These are phyloP conservation scores for Halophytophthora polymorphica DNA, from an alignment of 352 stramenopile genomes.

Conservation along the genomic window DNA sequence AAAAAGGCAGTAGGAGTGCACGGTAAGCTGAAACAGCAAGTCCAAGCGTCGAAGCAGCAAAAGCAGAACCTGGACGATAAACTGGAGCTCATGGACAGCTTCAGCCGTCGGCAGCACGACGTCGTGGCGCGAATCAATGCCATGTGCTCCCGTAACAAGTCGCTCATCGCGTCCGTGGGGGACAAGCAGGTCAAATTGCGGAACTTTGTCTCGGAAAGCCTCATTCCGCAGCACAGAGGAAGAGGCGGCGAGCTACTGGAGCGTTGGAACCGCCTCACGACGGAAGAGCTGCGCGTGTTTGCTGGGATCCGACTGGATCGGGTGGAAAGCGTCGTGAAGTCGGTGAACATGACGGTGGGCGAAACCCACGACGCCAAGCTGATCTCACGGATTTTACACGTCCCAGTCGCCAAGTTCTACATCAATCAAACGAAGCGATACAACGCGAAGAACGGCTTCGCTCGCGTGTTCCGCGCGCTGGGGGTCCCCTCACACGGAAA, in stretches of 20 bases:
- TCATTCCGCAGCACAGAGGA: constrained; percentile 5
- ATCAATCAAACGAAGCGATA: constrained; percentile 28
- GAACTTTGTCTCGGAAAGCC: constrained; percentile 5
- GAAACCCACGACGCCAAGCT: neutral
- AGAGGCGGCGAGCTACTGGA: constrained; percentile 9
- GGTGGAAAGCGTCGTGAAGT: constrained; percentile 16
- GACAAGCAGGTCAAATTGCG: constrained; percentile 24
- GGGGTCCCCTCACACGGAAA: constrained; percentile 12
- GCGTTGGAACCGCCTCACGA: constrained; percentile 11
- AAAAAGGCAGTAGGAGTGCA: constrained; percentile 12
- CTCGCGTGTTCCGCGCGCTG: constrained; percentile 18
- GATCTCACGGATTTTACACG: constrained; percentile 1
- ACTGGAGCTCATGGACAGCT: constrained; percentile 37
- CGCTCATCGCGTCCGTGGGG: constrained; percentile 13
- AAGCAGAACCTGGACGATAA: constrained; percentile 40
- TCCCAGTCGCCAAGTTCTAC: constrained; percentile 35
- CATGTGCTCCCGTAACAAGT: constrained; percentile 29
- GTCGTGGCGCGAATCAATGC: constrained; percentile 31
- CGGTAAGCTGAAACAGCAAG: constrained; percentile 14
- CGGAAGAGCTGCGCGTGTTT: constrained; percentile 31
- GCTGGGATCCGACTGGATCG: constrained; percentile 12
- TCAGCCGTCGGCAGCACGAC: constrained; percentile 36
- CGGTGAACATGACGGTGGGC: constrained; percentile 2
- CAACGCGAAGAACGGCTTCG: neutral
- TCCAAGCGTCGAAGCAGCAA: constrained; percentile 19